Evolutionary conservation across 202 grass and related monocot species (phyloP), one percentile per base, ranked within the genome.

Genomic region (Panicum virgatum): DNA sequence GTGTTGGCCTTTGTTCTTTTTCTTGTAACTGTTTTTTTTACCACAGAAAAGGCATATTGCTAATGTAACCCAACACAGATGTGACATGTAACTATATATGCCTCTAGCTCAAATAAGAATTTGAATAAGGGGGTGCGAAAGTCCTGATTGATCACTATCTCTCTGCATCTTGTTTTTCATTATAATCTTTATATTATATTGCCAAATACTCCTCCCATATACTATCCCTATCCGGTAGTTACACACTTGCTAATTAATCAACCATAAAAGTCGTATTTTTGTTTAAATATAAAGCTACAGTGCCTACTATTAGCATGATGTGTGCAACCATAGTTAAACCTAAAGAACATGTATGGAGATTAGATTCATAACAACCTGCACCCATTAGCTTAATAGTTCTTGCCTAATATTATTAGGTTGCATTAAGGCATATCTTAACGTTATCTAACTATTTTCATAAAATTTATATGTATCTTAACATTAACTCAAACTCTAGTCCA

Each of bases 31-130:
- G n/a, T 37, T 78, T 78, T 34, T 69, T 19, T 73, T 37, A 73
- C 66, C 53, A 77, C 66, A 81, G 16, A 70, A 76, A 58, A 75
- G 16, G 23, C 30, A 73, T 37, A 67, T 23, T 39, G 23, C 78
- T 86, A 37, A 85, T 86, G 66, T 78, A 59, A 63, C 40, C 42
- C 60, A 44, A 44, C 42, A 85, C 16, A 16, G 60, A 46, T 67
- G 60, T 75, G 60, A 37, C 68, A 53, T 72, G 74, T 73, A 83
- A 81, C 9, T 19, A 23, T 23, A 56, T 63, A 47, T 72, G 39
- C 38, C 39, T 47, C 39, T n/a, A n/a, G n/a, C n/a, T 47, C 29
- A 81, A 85, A 78, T 27, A 78, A 86, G 67, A 37, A 45, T 67
- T 84, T 62, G 3, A 70, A 29, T 62, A 65, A 74, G 14, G 27